These are phyloP conservation scores for Neurospora terricola DNA, from an alignment of 495 filamentous ascomycete genomes.

Conservation along the genomic window DNA sequence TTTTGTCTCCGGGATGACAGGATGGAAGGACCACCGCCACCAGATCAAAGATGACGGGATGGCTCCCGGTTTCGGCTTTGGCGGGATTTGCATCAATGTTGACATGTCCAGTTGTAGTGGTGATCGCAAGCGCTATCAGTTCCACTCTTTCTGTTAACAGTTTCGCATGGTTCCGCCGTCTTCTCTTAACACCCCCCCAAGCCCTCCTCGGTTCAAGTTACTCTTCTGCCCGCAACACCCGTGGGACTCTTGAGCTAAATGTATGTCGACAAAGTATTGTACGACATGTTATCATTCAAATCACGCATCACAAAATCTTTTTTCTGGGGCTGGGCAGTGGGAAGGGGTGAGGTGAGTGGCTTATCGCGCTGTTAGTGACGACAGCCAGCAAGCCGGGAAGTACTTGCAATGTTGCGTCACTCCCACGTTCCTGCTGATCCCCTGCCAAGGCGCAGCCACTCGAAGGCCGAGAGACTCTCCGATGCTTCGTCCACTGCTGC, in stretches of 20 bases:
- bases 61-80: neutral
- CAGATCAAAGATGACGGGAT: neutral
- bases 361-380: neutral
- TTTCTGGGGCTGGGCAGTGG: too few relatives aligned
- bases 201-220: too few relatives aligned
- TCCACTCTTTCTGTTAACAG: neutral
- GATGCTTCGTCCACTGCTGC: neutral
- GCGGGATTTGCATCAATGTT: neutral
- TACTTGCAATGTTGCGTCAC: conserved; percentile 13
- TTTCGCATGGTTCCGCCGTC: neutral
- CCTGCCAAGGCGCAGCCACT: conserved; percentile 9
- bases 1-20: neutral
- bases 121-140: neutral
- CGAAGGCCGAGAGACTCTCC: neutral
- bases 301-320: too few relatives aligned
- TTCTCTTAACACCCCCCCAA: neutral
- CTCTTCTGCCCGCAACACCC: too few relatives aligned
- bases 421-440: conserved; percentile 1
- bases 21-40: neutral
- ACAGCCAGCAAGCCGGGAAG: neutral
- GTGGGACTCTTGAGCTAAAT: too few relatives aligned
- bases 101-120: neutral
- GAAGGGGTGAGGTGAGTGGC: too few relatives aligned
- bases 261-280: too few relatives aligned
- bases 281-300: too few relatives aligned